These are phyloP conservation scores for Saitozyma sp. DNA, from an alignment of 768 basidiomycete genomes.

Conservation along the genomic window DNA sequence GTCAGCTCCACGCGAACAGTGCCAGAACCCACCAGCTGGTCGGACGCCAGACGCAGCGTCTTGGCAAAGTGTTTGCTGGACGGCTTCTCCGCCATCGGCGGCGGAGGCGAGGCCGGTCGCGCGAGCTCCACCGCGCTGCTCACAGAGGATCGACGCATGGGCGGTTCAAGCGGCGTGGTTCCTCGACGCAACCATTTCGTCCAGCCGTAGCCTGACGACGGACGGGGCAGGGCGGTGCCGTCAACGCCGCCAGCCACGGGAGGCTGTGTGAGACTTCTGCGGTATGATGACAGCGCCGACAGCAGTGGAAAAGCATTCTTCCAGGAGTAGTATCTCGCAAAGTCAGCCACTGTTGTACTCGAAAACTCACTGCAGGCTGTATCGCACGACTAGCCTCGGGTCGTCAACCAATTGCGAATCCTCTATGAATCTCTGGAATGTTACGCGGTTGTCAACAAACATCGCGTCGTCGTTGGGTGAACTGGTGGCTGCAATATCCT, in stretches of 20 bases:
- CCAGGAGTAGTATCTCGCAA: slow-evolving; percentile 70
- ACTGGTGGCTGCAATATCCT: slow-evolving; percentile 13
- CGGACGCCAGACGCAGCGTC: slow-evolving; percentile 86
- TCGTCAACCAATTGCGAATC: slow-evolving; percentile 65
- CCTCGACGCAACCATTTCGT: slow-evolving; percentile 51
- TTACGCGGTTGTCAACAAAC: slow-evolving; percentile 66
- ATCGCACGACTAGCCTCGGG: slow-evolving; percentile 70
- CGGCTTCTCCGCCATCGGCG: not conserved
- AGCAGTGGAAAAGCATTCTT: slow-evolving; percentile 72
- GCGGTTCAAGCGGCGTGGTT: not conserved
- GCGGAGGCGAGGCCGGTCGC: not conserved
- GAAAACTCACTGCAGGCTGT: slow-evolving; percentile 66
- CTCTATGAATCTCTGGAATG: slow-evolving; percentile 66
- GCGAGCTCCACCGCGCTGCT: too few relatives aligned
- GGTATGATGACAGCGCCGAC: slow-evolving; percentile 71
- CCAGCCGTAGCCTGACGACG: slow-evolving; percentile 48
- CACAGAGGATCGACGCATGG: too few relatives aligned
- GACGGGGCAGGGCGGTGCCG: slow-evolving; percentile 8
- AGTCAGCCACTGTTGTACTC: not conserved
- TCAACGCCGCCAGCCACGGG: too few relatives aligned
- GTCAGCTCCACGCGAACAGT: not conserved
- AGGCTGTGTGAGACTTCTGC: slow-evolving; percentile 47
- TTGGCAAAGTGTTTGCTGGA: slow-evolving; percentile 72
- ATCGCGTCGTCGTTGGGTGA: slow-evolving; percentile 8
- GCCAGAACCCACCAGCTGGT: slow-evolving; percentile 71